Conservation (phyloP, 2,329 filamentous ascomycete species). For the Teratosphaeriaceae sp. region DNA sequence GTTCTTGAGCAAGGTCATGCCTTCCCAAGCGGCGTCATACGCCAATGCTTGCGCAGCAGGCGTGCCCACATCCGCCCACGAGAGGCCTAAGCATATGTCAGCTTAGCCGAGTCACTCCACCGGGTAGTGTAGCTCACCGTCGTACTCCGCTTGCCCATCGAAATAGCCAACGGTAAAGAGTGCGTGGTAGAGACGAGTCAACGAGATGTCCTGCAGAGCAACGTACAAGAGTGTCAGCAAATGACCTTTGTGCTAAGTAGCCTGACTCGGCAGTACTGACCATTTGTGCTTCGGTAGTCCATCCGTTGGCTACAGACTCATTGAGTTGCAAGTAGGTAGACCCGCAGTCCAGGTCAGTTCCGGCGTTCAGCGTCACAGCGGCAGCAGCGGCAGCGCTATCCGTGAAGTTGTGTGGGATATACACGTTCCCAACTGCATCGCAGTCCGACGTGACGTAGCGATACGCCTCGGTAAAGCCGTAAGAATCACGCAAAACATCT, state of each 20-base stretch:
- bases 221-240: no score
- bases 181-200: slow-evolving; percentile 44
- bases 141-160: slow-evolving; percentile 41
- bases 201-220: slow-evolving; percentile 42
- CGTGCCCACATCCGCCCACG: slow-evolving; percentile 48
- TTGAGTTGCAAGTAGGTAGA: slow-evolving; percentile 34
- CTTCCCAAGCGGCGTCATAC: slow-evolving; percentile 41
- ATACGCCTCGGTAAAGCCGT: slow-evolving; percentile 51
- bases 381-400: slow-evolving; percentile 35
- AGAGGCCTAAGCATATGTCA: slow-evolving; percentile 34
- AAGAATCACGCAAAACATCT: slow-evolving; percentile 54
- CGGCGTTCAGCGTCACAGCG: slow-evolving; percentile 42
- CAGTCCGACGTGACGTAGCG: slow-evolving; percentile 59
- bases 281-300: slow-evolving; percentile 38
- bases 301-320: slow-evolving; percentile 31
- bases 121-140: background rate
- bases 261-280: no score
- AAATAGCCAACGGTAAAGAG: slow-evolving; percentile 51
- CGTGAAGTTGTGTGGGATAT: slow-evolving; percentile 35
- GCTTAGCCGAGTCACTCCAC: slow-evolving; percentile 2
- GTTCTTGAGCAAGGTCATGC: slow-evolving; percentile 45
- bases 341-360: slow-evolving; percentile 47
- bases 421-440: slow-evolving; percentile 53
- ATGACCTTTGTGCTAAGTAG: no score
- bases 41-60: slow-evolving; percentile 47